Conservation (phyloP, 148 eudicot species). For the Chenopodium berlandieri region DNA sequence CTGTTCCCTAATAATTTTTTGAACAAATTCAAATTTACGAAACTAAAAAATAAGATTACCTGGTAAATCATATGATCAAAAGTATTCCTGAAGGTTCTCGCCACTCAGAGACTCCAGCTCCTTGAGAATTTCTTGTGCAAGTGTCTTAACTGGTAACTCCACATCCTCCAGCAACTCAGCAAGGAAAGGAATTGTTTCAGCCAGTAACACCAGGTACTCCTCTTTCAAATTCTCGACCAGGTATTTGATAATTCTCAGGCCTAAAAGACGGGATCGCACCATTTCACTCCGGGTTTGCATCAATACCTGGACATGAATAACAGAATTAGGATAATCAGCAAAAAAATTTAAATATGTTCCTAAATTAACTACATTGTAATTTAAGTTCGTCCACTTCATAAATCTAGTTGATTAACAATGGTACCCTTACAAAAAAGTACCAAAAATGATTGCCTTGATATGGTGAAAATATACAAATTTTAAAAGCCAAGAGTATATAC, state of each 20-base stretch:
- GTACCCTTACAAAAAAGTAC: background rate
- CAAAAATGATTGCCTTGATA: background rate
- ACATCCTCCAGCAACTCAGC: conserved; percentile 89
- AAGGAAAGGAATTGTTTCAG: conserved; percentile 94
- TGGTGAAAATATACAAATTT: background rate
- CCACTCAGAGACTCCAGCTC: conserved; percentile 89
- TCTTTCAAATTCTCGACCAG: conserved; percentile 80
- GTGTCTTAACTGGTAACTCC: conserved; percentile 74
- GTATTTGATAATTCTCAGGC: conserved; percentile 65
- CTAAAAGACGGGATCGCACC: conserved; percentile 66
- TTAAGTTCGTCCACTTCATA: no score
- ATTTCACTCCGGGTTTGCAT: conserved; percentile 90
- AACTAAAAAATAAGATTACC: conserved; percentile 14
- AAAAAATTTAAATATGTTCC: no score
- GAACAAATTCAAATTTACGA: background rate
- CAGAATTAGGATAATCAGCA: background rate
- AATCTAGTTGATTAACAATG: background rate
- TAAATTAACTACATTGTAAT: no score
- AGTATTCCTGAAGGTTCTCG: conserved; percentile 77
- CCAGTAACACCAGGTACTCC: conserved; percentile 72
- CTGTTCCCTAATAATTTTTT: background rate
- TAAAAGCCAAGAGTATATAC: background rate
- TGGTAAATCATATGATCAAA: conserved; percentile 31
- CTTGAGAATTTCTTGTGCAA: conserved; percentile 86
- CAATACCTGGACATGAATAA: conserved; percentile 52